These are phyloP conservation scores for Letharia columbiana DNA, from an alignment of 495 filamentous ascomycete genomes.

Conservation along the genomic window DNA sequence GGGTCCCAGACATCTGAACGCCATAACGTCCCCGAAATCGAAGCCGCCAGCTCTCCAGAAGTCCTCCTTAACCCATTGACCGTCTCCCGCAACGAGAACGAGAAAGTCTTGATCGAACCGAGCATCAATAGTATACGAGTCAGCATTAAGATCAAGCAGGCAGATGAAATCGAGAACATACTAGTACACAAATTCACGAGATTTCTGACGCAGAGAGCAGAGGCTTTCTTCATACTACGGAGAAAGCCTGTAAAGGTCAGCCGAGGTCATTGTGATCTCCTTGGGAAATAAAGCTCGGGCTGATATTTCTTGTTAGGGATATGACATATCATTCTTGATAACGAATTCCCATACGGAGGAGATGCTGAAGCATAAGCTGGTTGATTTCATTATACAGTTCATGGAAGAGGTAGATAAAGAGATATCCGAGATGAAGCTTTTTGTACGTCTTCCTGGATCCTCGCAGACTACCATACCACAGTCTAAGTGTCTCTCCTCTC, in stretches of 20 bases:
- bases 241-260: slow-evolving; percentile 88
- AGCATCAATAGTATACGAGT: slow-evolving; percentile 92
- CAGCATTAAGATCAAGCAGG: slow-evolving; percentile 97
- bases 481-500: not conserved
- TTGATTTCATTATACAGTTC: slow-evolving; percentile 97
- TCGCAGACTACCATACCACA: not conserved
- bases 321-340: slow-evolving; percentile 97
- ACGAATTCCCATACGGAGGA: slow-evolving; percentile 97
- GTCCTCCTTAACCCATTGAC: slow-evolving; percentile 85
- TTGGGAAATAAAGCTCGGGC: not conserved
- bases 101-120: slow-evolving; percentile 87
- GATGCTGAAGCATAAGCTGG: slow-evolving; percentile 96
- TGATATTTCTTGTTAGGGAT: slow-evolving; percentile 52
- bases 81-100: slow-evolving; percentile 88
- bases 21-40: slow-evolving; percentile 96
- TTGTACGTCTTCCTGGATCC: slow-evolving; percentile 54
- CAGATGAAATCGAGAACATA: slow-evolving; percentile 97
- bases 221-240: slow-evolving; percentile 93
- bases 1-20: slow-evolving; percentile 91
- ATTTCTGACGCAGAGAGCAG: slow-evolving; percentile 90
- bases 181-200: slow-evolving; percentile 96
- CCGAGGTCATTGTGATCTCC: slow-evolving; percentile 3
- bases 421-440: slow-evolving; percentile 99
- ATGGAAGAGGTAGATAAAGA: slow-evolving; percentile 99
- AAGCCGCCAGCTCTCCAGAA: slow-evolving; percentile 85